Base-by-base conservation (phyloP, 148 eudicot species). In the Pouteria glomerata region DNA sequence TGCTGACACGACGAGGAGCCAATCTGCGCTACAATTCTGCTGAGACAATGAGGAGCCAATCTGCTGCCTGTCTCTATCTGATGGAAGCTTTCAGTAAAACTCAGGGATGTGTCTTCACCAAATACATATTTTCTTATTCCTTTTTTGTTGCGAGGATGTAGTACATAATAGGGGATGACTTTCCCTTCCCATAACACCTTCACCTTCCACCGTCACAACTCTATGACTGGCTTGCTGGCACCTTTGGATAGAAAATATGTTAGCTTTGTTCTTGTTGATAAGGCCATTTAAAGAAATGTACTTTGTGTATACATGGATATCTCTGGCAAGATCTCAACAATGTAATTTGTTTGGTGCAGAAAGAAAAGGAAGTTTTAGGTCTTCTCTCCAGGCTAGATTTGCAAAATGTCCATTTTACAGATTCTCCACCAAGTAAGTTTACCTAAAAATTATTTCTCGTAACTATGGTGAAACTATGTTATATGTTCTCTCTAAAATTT, bases 361-460 rank as follows among this genome's bases (percentile, higher is more conserved):
- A 86, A 70, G 99, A 96, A 79, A 92, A 78, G 78, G 92, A 88
- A 66, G 96, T 92, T 76, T 83, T 96, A 71, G 92, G 96, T 81
- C 96, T 96, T 69, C 86, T 96, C 57, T 92, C 97, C 53, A 83
- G 90, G 81, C 83, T 96, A 62, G 99, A 96, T 82, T 76, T 87
- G 73, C 84, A 85, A 77, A 83, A 82, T 58, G 57, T 89, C 48
- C 86, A 73, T 51, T 92, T 96, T 74, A 74, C 83, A 21, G 94
- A 85, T 51, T 76, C 84, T 66, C 83, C 87, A 72, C 99, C 97
- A 70, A 90, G 99, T 87, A 76, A 74, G 64, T 73, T 65, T 6
- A n/a, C 39, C 5, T 31, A 65, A 24, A 69, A 7, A 4, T 51
- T 27, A 42, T 42, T 42, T n/a, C 55, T 18, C 15, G 16, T 21